Percentiles rank a stretch among this genome's conserved stretches.
These are phyloP conservation scores for Suillus luteus DNA, from an alignment of 768 basidiomycete genomes.

Conservation along the genomic window DNA sequence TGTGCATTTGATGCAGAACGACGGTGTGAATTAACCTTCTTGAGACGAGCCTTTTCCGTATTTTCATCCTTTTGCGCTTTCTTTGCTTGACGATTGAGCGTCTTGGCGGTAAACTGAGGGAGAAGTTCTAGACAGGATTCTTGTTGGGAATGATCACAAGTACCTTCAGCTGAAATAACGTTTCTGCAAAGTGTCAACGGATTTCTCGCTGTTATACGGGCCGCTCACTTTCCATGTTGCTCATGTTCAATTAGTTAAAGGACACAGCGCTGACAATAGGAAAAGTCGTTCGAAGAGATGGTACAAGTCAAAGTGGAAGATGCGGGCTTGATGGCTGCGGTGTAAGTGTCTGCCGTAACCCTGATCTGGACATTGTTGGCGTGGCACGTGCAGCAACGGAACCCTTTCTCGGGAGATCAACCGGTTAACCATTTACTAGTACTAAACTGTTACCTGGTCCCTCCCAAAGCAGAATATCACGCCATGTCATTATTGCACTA, in stretches of 20 bases:
- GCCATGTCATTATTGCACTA: constrained; percentile 42
- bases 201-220: constrained; percentile 6
- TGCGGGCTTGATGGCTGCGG: background rate
- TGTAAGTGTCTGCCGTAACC: background rate
- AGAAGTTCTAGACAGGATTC: constrained; percentile 16
- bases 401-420: background rate
- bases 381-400: background rate
- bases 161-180: constrained; percentile 98
- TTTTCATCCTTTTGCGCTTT: constrained; percentile 97
- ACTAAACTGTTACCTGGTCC: background rate
- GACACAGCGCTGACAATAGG: background rate
- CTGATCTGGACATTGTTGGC: background rate
- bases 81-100: constrained; percentile 90
- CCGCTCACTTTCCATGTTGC: constrained; percentile 85
- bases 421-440: background rate
- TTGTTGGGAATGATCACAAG: constrained; percentile 13
- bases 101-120: constrained; percentile 94
- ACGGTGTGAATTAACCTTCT: constrained; percentile 65
- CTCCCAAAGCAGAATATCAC: background rate
- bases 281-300: background rate
- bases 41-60: constrained; percentile 83
- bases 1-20: background rate
- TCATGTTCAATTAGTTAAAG: constrained; percentile 45
- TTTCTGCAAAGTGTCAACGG: constrained; percentile 62
- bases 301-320: background rate